A percentile compares a stretch with the other conserved stretches of the same genome.
phyloP scores from a whole-genome alignment of 169 alveolate genomes.

The Plasmodium adleri region DNA sequence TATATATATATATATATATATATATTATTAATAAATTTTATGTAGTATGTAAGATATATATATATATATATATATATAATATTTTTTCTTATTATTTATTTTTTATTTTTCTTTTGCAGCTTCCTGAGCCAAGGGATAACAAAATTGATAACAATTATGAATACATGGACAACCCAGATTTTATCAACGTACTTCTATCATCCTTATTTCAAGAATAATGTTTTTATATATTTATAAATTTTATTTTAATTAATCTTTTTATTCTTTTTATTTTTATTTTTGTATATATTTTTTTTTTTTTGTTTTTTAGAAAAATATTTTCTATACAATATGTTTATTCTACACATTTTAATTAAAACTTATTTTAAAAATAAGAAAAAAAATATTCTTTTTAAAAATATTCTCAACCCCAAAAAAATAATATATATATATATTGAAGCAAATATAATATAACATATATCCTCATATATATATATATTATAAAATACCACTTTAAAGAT shows the following conservation, averaged over 20 bases:
- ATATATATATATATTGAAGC: too few species aligned
- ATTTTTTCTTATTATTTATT: background rate
- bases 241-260: slow-evolving; percentile 8
- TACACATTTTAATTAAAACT: background rate
- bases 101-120: slow-evolving; percentile 20
- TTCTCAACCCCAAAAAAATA: too few species aligned
- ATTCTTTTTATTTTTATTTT: background rate
- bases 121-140: slow-evolving; percentile 51
- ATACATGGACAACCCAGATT: slow-evolving; percentile 66
- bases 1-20: too few species aligned
- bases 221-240: slow-evolving; percentile 9
- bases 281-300: background rate
- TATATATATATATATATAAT: background rate
- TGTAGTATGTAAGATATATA: background rate
- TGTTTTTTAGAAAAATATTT: background rate
- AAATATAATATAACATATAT: too few species aligned
- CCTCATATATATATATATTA: too few species aligned
- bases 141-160: slow-evolving; percentile 39
- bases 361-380: background rate
- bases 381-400: background rate
- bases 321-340: too few species aligned
- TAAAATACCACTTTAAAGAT: too few species aligned
- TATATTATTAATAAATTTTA: too few species aligned
- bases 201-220: slow-evolving; percentile 64
- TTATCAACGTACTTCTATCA: slow-evolving; percentile 57